Evolutionary conservation across 306 rosid species (phyloP).

Genomic region (Quercus rubra): DNA sequence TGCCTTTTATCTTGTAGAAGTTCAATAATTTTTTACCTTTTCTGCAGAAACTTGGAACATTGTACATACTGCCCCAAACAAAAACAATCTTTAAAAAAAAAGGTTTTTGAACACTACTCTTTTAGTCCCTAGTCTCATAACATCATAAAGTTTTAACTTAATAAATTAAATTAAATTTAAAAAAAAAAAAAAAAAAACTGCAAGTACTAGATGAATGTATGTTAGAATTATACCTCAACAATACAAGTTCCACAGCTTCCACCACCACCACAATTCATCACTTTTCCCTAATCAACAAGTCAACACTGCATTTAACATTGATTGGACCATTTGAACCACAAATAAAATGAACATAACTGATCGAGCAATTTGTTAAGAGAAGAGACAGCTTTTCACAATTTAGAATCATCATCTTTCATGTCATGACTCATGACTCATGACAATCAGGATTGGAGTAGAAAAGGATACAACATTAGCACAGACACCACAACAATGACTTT

Average conservation of each 20-base stretch:
- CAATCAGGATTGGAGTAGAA: background rate
- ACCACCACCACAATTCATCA: conserved; percentile 94
- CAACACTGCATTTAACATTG: background rate
- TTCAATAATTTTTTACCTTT: background rate
- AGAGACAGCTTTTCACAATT: background rate
- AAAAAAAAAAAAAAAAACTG: background rate
- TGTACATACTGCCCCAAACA: background rate
- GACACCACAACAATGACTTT: background rate
- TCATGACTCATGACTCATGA: background rate
- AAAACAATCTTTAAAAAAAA: background rate
- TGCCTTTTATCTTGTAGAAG: background rate
- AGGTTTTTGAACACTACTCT: background rate
- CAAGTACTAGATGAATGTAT: background rate
- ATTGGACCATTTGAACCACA: background rate
- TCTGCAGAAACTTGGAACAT: background rate
- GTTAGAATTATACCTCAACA: conserved; percentile 53
- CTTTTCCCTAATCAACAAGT: conserved; percentile 57
- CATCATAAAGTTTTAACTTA: background rate
- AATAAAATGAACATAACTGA: background rate
- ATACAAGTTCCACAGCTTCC: conserved; percentile 98
- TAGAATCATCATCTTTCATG: background rate
- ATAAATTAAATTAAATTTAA: background rate
- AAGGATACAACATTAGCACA: background rate
- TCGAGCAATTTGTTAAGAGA: background rate
- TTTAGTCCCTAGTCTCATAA: background rate